phyloP scores from a whole-genome alignment of 2,329 filamentous ascomycete species.

The Leptodontidium sp. region DNA sequence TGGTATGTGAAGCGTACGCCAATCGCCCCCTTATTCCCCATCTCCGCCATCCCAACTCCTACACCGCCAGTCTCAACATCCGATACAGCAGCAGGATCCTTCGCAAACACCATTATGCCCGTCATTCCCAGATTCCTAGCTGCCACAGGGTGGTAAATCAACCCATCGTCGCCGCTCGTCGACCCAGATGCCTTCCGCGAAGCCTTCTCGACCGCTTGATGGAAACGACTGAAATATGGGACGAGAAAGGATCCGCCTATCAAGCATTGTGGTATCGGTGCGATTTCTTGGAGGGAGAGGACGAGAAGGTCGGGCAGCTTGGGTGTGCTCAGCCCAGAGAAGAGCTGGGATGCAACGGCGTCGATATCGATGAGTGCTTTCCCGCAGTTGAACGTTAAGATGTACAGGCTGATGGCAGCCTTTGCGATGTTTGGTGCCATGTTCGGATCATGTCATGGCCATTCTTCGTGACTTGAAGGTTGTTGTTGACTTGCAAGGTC shows the following conservation, averaged over 20 bases:
- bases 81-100: constrained; percentile 65
- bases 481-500: constrained; percentile 11
- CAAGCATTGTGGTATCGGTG: constrained; percentile 84
- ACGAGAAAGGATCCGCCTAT: constrained; percentile 82
- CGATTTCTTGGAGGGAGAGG: constrained; percentile 83
- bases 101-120: constrained; percentile 84
- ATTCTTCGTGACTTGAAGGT: not conserved
- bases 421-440: constrained; percentile 31
- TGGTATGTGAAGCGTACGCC: constrained; percentile 75
- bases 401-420: constrained; percentile 72
- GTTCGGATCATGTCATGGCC: not conserved
- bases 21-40: constrained; percentile 96
- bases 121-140: constrained; percentile 88
- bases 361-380: constrained; percentile 73
- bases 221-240: constrained; percentile 78
- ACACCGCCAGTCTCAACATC: constrained; percentile 80
- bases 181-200: constrained; percentile 51
- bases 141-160: constrained; percentile 73
- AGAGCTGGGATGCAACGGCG: constrained; percentile 76
- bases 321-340: constrained; percentile 59
- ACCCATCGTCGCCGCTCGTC: constrained; percentile 41
- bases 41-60: constrained; percentile 84
- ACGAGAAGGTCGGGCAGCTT: constrained; percentile 73
- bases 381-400: constrained; percentile 91
- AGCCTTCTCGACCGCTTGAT: constrained; percentile 75